Evolutionary conservation across 1,284 basidiomycete species (phyloP).

Genomic region (Ustilago hordei): DNA sequence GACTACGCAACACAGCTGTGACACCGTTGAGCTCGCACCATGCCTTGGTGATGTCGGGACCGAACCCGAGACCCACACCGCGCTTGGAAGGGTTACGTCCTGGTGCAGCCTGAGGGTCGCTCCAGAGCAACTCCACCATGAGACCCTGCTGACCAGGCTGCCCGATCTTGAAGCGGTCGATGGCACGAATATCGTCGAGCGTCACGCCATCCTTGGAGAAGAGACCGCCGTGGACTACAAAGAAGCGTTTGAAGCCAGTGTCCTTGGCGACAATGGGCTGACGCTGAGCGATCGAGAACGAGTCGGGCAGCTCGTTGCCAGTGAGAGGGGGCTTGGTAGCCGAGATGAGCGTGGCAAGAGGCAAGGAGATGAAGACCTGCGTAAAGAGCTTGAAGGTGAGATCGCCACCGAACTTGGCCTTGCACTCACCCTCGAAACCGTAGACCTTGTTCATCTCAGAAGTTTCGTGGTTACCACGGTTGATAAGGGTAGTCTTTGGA

Average conservation of each 20-base stretch:
- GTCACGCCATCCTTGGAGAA: constrained; percentile 95
- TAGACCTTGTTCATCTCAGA: constrained; percentile 78
- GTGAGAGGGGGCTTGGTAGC: constrained; percentile 76
- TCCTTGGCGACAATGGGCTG: constrained; percentile 81
- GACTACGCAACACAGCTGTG: constrained; percentile 90
- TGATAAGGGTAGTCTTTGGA: constrained; percentile 65
- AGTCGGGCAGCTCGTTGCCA: constrained; percentile 50
- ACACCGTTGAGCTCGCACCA: constrained; percentile 91
- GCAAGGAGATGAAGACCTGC: constrained; percentile 70
- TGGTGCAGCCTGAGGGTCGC: constrained; percentile 88
- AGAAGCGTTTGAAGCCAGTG: constrained; percentile 83
- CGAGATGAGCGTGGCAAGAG: constrained; percentile 86
- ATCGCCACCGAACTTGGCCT: constrained; percentile 71
- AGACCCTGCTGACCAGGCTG: constrained; percentile 95
- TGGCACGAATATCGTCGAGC: constrained; percentile 88
- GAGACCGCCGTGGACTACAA: constrained; percentile 90
- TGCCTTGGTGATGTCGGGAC: constrained; percentile 75
- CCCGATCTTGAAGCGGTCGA: constrained; percentile 81
- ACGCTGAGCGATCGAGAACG: constrained; percentile 58
- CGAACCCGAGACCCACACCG: constrained; percentile 94
- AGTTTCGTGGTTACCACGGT: constrained; percentile 96
- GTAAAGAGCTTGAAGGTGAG: constrained; percentile 68
- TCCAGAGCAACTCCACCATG: constrained; percentile 80
- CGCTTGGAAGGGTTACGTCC: constrained; percentile 98
- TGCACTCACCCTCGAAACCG: constrained; percentile 95